Percentiles rank a stretch among this genome's conserved stretches.
Evolutionary conservation across 2,329 filamentous ascomycete genomes (phyloP).

Genomic region (Bimuria novae-zelandiae): DNA sequence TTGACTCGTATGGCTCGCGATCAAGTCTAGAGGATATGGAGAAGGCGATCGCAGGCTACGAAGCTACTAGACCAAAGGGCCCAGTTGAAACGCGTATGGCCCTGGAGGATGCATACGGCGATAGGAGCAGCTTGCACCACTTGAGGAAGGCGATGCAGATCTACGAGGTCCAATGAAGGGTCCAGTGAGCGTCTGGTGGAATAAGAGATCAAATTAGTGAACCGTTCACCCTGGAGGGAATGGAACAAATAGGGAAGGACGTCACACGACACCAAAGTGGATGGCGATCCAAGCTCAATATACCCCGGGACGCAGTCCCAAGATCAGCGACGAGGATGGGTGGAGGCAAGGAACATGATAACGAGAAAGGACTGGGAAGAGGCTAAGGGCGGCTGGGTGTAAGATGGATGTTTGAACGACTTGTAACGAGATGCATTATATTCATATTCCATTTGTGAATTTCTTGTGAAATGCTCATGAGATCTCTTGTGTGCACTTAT

Average conservation of each 20-base stretch:
- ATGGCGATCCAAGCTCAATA: neutral
- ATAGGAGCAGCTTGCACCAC: conserved; percentile 50
- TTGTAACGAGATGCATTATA: too few species aligned
- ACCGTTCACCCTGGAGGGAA: neutral
- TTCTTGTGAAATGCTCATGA: too few species aligned
- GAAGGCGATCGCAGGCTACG: conserved; percentile 34
- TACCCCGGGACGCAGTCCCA: neutral
- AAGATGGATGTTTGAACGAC: too few species aligned
- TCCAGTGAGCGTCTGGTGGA: neutral
- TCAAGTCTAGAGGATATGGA: conserved; percentile 42
- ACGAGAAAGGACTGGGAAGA: neutral
- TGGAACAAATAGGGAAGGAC: neutral
- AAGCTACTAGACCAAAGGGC: conserved; percentile 29
- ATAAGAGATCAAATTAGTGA: neutral
- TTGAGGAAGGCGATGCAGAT: conserved; percentile 51
- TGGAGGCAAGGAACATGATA: neutral
- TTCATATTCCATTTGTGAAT: too few species aligned
- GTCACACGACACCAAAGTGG: neutral
- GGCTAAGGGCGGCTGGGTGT: too few species aligned
- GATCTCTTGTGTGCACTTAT: too few species aligned
- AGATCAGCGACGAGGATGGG: neutral
- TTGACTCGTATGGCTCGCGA: conserved; percentile 38
- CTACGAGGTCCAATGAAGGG: conserved; percentile 48
- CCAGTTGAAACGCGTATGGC: conserved; percentile 44
- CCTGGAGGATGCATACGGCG: conserved; percentile 54